Conservation (phyloP, 176 grass and related monocot species). For the Aegilops longissima region DNA sequence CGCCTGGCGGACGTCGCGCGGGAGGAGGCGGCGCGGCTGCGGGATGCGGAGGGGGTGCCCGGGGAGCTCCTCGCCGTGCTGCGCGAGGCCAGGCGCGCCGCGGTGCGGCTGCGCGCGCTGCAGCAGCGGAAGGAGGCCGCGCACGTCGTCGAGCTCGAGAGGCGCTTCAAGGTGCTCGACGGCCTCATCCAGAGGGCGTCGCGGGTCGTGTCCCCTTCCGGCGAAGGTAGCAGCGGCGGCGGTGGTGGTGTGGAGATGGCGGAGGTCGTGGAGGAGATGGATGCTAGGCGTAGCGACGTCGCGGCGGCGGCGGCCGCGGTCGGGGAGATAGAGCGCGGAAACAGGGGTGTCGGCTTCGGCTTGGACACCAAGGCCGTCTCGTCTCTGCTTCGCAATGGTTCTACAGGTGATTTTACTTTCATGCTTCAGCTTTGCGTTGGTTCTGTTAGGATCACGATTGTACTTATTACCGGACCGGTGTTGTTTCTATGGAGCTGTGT, state of each 20-base stretch:
- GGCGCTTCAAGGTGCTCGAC: conserved; percentile 69
- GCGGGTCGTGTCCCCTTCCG: conserved; percentile 34
- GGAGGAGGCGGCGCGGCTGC: conserved; percentile 38
- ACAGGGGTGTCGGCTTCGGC: conserved; percentile 13
- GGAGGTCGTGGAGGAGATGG: conserved; percentile 40
- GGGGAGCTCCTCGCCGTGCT: conserved; percentile 67
- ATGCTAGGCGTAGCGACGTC: conserved; percentile 1
- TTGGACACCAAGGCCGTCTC: conserved; percentile 33
- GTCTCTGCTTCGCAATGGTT: conserved; percentile 41
- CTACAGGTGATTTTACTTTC: conserved; percentile 45
- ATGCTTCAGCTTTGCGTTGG: not conserved
- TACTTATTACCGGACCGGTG: not conserved
- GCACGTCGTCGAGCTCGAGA: conserved; percentile 74
- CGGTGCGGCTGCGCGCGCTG: conserved; percentile 47
- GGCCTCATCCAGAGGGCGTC: conserved; percentile 81
- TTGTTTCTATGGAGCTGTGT: not conserved
- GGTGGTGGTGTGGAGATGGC: not conserved
- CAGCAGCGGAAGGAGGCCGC: conserved; percentile 86
- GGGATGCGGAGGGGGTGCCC: conserved; percentile 35
- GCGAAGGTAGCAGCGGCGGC: not conserved
- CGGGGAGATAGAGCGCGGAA: conserved; percentile 33
- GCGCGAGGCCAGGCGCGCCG: conserved; percentile 69
- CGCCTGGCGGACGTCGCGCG: conserved; percentile 48
- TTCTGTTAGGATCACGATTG: not conserved
- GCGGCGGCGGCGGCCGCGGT: not conserved